phyloP scores from a whole-genome alignment of 495 filamentous ascomycete species.

The Daldinia childiae region DNA sequence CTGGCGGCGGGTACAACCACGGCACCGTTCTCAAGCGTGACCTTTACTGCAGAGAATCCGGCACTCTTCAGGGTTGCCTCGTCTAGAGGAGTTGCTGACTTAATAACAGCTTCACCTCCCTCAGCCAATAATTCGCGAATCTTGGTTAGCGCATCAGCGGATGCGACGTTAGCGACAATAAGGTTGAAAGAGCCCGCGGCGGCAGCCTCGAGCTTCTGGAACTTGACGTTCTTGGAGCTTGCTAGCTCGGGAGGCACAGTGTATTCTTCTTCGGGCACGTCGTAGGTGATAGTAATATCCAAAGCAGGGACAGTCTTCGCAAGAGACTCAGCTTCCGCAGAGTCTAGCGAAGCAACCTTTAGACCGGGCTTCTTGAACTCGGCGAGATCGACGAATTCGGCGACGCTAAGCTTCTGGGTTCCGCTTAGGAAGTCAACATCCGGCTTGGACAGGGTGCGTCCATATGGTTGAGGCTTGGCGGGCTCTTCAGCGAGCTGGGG shows the following conservation, averaged over 20 bases:
- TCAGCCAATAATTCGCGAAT: slow-evolving; percentile 1
- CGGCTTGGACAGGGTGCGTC: slow-evolving; percentile 3
- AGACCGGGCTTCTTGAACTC: slow-evolving; percentile 30
- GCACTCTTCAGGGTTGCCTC: background rate
- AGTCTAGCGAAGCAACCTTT: slow-evolving; percentile 17
- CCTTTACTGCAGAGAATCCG: background rate
- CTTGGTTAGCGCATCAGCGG: slow-evolving; percentile 3
- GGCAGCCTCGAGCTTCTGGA: background rate
- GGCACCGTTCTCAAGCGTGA: background rate
- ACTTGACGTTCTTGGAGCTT: slow-evolving; percentile 7
- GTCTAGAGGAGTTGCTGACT: background rate
- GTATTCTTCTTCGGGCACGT: slow-evolving; percentile 6
- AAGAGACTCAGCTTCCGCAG: background rate
- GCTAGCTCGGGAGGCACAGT: background rate
- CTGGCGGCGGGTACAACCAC: slow-evolving; percentile 1
- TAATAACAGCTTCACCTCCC: background rate
- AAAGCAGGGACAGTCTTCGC: background rate
- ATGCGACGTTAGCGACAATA: background rate
- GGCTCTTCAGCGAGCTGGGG: slow-evolving; percentile 35
- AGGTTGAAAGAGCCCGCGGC: slow-evolving; percentile 4
- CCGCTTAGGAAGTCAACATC: slow-evolving; percentile 33
- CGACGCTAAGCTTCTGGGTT: background rate
- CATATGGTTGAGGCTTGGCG: slow-evolving; percentile 21
- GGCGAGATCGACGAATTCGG: slow-evolving; percentile 4
- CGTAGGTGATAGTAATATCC: background rate